Percentiles rank a stretch among this genome's conserved stretches.
phyloP scores from a whole-genome alignment of 2,329 filamentous ascomycete species.

The Diaporthe sp. region DNA sequence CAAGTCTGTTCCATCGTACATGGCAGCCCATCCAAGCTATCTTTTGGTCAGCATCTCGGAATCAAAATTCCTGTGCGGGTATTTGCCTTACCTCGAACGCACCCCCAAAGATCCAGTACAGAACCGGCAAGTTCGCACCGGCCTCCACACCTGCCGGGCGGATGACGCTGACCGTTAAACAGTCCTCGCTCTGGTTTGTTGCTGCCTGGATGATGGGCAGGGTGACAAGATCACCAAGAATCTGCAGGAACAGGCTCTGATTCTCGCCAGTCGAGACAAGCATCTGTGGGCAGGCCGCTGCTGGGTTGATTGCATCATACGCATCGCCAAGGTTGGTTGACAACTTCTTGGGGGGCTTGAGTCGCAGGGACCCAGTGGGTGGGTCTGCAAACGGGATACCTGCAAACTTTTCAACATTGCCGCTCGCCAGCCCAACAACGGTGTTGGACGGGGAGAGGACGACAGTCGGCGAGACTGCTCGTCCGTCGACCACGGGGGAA shows the following conservation, averaged over 20 bases:
- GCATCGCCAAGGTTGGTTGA: constrained; percentile 67
- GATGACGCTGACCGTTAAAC: constrained; percentile 71
- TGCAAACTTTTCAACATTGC: constrained; percentile 75
- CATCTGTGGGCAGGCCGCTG: constrained; percentile 81
- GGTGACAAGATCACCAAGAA: constrained; percentile 65
- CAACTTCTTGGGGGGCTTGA: constrained; percentile 76
- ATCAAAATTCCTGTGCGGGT: neutral
- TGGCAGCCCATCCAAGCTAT: constrained; percentile 60
- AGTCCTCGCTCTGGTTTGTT: constrained; percentile 72
- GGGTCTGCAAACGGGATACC: constrained; percentile 83
- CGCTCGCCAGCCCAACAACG: constrained; percentile 61
- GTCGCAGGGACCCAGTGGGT: constrained; percentile 74
- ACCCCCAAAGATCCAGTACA: constrained; percentile 80
- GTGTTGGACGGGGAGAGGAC: constrained; percentile 67
- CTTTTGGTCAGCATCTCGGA: neutral
- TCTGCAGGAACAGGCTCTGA: constrained; percentile 52
- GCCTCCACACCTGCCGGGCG: constrained; percentile 69
- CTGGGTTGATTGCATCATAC: constrained; percentile 69
- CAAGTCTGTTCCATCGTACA: constrained; percentile 66
- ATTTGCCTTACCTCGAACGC: constrained; percentile 63
- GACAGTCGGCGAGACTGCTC: constrained; percentile 59
- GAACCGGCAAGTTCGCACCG: constrained; percentile 71
- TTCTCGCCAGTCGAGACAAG: constrained; percentile 65
- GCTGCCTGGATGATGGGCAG: constrained; percentile 70
- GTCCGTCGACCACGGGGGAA: constrained; percentile 26